Conservation (phyloP, 2,329 filamentous ascomycete genomes). For the Colletotrichum sp. region DNA sequence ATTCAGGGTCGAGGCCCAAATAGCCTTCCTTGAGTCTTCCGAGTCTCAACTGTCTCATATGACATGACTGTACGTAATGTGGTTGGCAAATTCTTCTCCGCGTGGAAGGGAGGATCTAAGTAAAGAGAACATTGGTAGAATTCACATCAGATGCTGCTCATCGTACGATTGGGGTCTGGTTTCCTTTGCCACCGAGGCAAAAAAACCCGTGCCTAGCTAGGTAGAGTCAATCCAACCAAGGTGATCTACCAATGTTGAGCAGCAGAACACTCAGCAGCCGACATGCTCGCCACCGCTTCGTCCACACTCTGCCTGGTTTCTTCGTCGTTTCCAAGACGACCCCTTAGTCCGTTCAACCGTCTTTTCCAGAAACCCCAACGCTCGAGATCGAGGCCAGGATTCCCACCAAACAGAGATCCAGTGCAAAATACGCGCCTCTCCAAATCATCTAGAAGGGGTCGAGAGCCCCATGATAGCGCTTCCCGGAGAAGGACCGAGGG, state of each 20-base stretch:
- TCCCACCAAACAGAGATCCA: background rate
- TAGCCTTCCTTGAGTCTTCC: no score
- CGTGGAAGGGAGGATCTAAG: no score
- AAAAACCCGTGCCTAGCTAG: no score
- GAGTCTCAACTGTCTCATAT: no score
- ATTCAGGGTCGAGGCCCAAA: no score
- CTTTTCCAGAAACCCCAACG: background rate
- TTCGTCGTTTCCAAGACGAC: background rate
- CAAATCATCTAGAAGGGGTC: background rate
- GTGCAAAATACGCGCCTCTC: background rate
- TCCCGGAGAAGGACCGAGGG: background rate
- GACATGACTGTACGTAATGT: no score
- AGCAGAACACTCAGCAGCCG: background rate
- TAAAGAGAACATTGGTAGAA: no score
- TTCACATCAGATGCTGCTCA: no score
- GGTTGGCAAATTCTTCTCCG: no score
- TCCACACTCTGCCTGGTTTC: background rate
- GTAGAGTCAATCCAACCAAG: no score
- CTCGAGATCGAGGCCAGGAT: background rate
- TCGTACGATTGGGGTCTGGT: no score
- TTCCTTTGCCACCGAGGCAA: no score
- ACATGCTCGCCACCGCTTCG: background rate
- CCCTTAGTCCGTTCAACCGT: background rate
- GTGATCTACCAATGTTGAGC: background rate
- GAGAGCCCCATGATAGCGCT: background rate